Conservation (phyloP, 148 eudicot species). For the Chenopodium berlandieri region DNA sequence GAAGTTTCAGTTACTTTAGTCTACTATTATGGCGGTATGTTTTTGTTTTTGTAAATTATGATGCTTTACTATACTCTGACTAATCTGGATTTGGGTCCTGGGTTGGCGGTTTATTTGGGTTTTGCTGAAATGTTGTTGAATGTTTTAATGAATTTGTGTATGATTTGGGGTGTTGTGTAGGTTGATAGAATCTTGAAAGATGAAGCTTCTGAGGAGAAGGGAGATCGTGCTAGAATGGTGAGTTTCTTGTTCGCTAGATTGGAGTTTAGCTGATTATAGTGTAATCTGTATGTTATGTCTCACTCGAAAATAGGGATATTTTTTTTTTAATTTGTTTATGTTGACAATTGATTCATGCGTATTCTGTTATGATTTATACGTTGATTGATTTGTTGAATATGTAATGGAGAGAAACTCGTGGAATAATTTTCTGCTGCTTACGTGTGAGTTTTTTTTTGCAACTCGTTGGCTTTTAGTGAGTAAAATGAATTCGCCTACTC, state of each 20-base stretch:
- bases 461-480: no score
- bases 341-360: neutral
- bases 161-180: constrained; percentile 31
- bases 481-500: no score
- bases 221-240: constrained; percentile 99
- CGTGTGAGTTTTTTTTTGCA: no score
- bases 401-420: neutral
- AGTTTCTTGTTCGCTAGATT: constrained; percentile 22
- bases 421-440: neutral
- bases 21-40: constrained; percentile 31
- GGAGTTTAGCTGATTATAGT: neutral
- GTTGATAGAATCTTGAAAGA: constrained; percentile 67
- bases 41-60: neutral
- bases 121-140: no score
- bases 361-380: no score
- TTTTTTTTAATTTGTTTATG: neutral
- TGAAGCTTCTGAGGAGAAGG: constrained; percentile 97
- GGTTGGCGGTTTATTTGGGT: neutral
- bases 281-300: neutral
- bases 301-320: neutral
- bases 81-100: neutral
- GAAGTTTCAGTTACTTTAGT: neutral
- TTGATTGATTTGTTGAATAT: neutral
- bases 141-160: neutral
- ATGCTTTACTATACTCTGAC: neutral